phyloP scores from a whole-genome alignment of 176 grass and related monocot species.

The Sorghum bicolor region Sorghum_bicolor_NCBIv3 NC_012872.2:53589501-53590000 shows the following conservation, averaged over 20 bases:
- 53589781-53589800: no score
- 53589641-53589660: no score
- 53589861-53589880: background rate
- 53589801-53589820: no score
- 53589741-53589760: no score
- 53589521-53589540: background rate
- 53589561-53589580: background rate
- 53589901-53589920: slow-evolving; percentile 35
- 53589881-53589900: background rate
- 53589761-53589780: no score
- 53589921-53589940: slow-evolving; percentile 16
- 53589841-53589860: no score
- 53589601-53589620: background rate
- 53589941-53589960: background rate
- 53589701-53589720: no score
- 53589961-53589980: background rate
- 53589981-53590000: background rate
- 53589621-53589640: no score
- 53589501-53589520: background rate
- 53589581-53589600: background rate
- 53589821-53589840: no score
- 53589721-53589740: no score
- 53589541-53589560: background rate
- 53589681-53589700: no score
- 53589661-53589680: no score